Evolutionary conservation across 495 filamentous ascomycete species (phyloP), one percentile per base, ranked within the genome.

Genomic region (Aspergillus avenaceus): DNA sequence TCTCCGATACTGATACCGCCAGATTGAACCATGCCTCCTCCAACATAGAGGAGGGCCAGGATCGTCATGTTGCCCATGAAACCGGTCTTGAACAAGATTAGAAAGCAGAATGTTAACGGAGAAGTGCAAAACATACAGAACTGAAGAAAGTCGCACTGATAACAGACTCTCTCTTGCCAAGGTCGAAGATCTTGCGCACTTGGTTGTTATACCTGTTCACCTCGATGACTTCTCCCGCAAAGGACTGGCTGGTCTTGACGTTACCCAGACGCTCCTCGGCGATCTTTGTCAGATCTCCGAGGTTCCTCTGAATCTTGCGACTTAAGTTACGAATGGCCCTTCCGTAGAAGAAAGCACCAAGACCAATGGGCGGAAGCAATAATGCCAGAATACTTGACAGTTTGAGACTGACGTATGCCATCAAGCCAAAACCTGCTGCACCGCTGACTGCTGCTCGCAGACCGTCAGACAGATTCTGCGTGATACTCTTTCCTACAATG

Each of bases 401-500:
- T 68, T 96, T 92, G 41, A 93, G 71, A 64, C 89, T 95, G 45
- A 96, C 85, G 73, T 91, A 97, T 16, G 84, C 83, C 93, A 98
- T 97, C 54, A 92, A 75, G 31, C 81, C 80, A 55, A 98, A 84
- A 2, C 95, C 95, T 51, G 92, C 91, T 1, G 77, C 78, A 50
- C 93, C 91, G 61, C 88, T 95, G 41, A 98, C 90, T 42, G 88
- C 70, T 4, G 93, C 84, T 24, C 93, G 84, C 24, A 97, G 73
- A 11, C 93, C 93, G 70, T 98, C 93, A 2, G 91, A 96, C 36
- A 98, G 72, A 62, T 98, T 98, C 57, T 97, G 93, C 8, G 95
- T 97, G 58, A 98, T 95, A 66, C 89, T 95, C 72, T 98, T 98
- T 55, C 91, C 93, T 26, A 97, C 92, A 55, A 98, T 91, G 55